phyloP scores from a whole-genome alignment of 1,284 basidiomycete species.

The Cryptococcus sp. region DNA sequence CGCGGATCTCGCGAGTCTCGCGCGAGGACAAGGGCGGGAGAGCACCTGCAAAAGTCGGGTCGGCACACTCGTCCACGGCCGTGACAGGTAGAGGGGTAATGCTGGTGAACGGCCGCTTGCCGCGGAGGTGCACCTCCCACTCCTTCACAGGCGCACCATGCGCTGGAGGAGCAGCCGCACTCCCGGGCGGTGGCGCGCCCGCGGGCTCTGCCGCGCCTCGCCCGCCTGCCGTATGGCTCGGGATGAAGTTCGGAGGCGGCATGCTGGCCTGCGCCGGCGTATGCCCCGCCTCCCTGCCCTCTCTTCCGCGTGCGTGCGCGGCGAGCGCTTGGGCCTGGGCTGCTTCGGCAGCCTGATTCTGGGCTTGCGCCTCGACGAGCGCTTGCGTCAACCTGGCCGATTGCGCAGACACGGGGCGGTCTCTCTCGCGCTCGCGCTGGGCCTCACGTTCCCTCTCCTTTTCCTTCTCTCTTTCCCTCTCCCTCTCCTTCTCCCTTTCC shows the following conservation, averaged over 20 bases:
- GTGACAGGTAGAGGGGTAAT: constrained; percentile 63
- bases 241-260: constrained; percentile 43
- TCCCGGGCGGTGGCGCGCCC: constrained; percentile 4
- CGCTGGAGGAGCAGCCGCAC: constrained; percentile 34
- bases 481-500: constrained; percentile 3
- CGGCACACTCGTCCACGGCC: constrained; percentile 50
- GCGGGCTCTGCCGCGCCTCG: neutral
- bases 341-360: neutral
- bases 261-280: constrained; percentile 24
- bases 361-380: neutral
- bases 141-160: constrained; percentile 43
- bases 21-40: constrained; percentile 58
- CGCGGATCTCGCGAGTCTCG: constrained; percentile 55
- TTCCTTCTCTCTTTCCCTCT: neutral
- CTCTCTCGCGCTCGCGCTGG: neutral
- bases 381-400: neutral
- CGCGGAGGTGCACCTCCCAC: constrained; percentile 50
- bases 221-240: constrained; percentile 9
- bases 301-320: neutral
- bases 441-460: neutral
- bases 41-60: constrained; percentile 50
- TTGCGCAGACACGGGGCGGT: neutral
- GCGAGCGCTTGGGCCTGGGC: neutral
- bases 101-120: constrained; percentile 63
- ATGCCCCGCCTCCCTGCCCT: too few species aligned